phyloP scores from a whole-genome alignment of 2,329 filamentous ascomycete genomes.

The Pseudogymnoascus sp. region DNA sequence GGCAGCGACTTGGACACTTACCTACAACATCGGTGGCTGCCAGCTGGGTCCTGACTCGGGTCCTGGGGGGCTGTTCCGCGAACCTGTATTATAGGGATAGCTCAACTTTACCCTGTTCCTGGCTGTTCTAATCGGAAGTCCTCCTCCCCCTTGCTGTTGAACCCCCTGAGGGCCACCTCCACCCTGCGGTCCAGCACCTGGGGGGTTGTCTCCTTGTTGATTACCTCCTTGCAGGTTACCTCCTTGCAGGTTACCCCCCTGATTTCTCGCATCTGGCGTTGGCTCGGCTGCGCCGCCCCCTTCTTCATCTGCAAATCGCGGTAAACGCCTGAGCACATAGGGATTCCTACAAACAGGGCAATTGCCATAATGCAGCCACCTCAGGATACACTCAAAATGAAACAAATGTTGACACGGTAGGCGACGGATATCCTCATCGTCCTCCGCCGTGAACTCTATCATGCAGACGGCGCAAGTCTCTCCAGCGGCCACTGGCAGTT shows the following conservation, averaged over 20 bases:
- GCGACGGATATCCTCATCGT: not conserved
- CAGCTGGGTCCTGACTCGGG: too few relatives aligned
- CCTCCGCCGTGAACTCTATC: not conserved
- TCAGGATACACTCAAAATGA: not conserved
- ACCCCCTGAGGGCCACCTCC: not conserved
- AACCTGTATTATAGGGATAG: not conserved
- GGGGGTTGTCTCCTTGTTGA: not conserved
- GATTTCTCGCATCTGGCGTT: not conserved
- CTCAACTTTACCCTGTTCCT: not conserved
- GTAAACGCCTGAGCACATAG: not conserved
- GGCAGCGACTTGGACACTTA: not conserved
- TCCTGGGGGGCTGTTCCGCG: not conserved
- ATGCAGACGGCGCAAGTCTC: not conserved
- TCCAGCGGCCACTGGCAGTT: not conserved
- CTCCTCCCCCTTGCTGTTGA: not conserved
- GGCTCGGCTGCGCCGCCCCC: too few relatives aligned
- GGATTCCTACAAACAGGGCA: not conserved
- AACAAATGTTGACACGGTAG: not conserved
- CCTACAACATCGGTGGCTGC: not conserved
- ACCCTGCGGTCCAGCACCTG: too few relatives aligned
- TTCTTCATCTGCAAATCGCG: not conserved
- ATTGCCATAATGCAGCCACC: not conserved
- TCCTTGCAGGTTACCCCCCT: not conserved
- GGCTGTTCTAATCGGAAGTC: not conserved
- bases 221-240: not conserved